phyloP scores from a whole-genome alignment of 1,139 yeast species.

The Diutina mesorugosa region DNA sequence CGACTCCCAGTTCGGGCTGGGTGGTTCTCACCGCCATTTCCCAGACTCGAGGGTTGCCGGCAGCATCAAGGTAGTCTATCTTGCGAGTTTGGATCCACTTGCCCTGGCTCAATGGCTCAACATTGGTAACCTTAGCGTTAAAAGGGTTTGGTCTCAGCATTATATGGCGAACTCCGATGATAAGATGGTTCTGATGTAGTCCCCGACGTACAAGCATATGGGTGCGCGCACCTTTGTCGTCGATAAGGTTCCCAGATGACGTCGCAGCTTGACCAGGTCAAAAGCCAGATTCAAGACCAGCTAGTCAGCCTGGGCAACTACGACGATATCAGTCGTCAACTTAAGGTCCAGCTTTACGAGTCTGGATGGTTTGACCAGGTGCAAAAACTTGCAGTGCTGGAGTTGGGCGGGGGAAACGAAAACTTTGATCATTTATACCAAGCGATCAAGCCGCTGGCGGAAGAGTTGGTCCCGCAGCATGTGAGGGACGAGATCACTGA shows the following conservation, averaged over 20 bases:
- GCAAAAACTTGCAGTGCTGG: constrained; percentile 37
- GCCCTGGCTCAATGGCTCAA: constrained; percentile 19
- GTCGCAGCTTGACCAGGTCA: constrained; percentile 13
- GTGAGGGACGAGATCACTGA: constrained; percentile 48
- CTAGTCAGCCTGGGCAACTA: constrained; percentile 72
- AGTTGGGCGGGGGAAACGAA: constrained; percentile 19
- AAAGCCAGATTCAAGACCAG: constrained; percentile 54
- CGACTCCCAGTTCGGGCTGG: constrained; percentile 52
- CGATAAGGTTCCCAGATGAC: neutral
- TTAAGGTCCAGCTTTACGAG: constrained; percentile 55
- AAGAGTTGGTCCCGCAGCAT: constrained; percentile 54
- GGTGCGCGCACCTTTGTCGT: neutral
- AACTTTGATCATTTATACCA: constrained; percentile 43
- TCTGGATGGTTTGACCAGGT: constrained; percentile 84
- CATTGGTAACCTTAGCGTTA: constrained; percentile 18
- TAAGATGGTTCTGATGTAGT: neutral
- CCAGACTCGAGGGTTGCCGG: constrained; percentile 62
- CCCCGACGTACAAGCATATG: neutral
- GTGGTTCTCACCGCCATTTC: constrained; percentile 85
- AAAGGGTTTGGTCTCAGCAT: constrained; percentile 12
- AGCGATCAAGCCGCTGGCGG: constrained; percentile 50
- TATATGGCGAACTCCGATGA: neutral
- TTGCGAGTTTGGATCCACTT: constrained; percentile 40
- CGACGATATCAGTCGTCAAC: constrained; percentile 47
- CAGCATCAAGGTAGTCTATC: constrained; percentile 58